These are phyloP conservation scores for Lachnellula hyalina DNA, from an alignment of 2,329 filamentous ascomycete species.

Conservation along the genomic window DNA sequence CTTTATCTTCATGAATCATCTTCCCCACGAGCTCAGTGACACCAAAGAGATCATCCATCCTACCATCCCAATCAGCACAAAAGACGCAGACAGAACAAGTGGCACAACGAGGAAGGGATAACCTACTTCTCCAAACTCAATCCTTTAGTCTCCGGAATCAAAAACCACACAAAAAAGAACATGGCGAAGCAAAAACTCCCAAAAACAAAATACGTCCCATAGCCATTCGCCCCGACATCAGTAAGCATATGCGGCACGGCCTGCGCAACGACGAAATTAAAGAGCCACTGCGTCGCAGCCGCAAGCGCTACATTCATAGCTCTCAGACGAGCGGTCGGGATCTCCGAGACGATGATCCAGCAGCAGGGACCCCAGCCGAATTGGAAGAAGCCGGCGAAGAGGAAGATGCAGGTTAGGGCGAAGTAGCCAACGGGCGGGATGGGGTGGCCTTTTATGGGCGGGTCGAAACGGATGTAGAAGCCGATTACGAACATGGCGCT, in stretches of 20 bases:
- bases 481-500: constrained; percentile 64
- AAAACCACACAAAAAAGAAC: constrained; percentile 34
- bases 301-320: constrained; percentile 63
- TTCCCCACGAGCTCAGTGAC: constrained; percentile 44
- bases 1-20: constrained; percentile 17
- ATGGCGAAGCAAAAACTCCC: constrained; percentile 60
- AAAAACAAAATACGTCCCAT: constrained; percentile 65
- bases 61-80: constrained; percentile 1
- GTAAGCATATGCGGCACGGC: constrained; percentile 64
- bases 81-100: not conserved
- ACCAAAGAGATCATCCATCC: constrained; percentile 61
- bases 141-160: constrained; percentile 63
- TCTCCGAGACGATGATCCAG: constrained; percentile 68
- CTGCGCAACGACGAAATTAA: constrained; percentile 67
- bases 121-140: constrained; percentile 47
- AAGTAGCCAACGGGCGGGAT: constrained; percentile 65
- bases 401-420: constrained; percentile 65
- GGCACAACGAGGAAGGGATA: not conserved
- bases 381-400: constrained; percentile 67
- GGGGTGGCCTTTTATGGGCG: constrained; percentile 46
- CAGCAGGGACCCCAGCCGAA: constrained; percentile 65
- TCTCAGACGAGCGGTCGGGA: constrained; percentile 60
- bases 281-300: constrained; percentile 66
- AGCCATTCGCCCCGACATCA: constrained; percentile 40
- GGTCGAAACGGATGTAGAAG: constrained; percentile 60